A percentile compares a stretch with the other conserved stretches of the same genome.
phyloP scores from a whole-genome alignment of 2,329 filamentous ascomycete genomes.

The Ilyonectria mors-panacis region DNA sequence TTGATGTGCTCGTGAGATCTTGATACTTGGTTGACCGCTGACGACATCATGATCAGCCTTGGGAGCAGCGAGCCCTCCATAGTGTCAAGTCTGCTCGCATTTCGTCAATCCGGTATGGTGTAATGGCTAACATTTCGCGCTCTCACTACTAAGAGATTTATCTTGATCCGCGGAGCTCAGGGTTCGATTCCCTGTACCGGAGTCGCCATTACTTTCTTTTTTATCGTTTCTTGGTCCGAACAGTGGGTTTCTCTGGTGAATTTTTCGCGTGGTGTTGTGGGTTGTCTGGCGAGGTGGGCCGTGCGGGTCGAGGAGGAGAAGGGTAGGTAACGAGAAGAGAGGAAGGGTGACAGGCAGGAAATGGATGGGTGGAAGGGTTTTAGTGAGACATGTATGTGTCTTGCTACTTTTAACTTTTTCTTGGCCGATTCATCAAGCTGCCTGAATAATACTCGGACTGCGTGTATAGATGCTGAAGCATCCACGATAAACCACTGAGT shows the following conservation, averaged over 20 bases:
- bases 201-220: neutral
- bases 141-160: conserved; percentile 47
- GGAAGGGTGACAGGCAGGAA: too few relatives aligned
- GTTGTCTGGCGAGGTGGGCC: neutral
- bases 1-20: too few relatives aligned
- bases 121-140: conserved; percentile 55
- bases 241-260: neutral
- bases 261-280: neutral
- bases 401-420: too few relatives aligned
- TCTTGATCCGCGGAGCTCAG: conserved; percentile 30
- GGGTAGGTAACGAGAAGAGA: too few relatives aligned
- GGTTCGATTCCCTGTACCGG: conserved; percentile 8
- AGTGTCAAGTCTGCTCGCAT: neutral
- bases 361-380: too few relatives aligned
- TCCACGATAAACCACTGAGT: too few relatives aligned
- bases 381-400: too few relatives aligned
- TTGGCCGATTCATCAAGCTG: too few relatives aligned
- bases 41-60: neutral
- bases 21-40: too few relatives aligned
- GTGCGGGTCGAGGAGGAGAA: too few relatives aligned
- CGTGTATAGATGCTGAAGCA: too few relatives aligned
- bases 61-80: neutral
- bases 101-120: conserved; percentile 52
- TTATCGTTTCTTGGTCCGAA: neutral
- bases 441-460: too few relatives aligned